Base-by-base conservation (phyloP, 352 stramenopile species). In the Phytophthora pistaciae region DNA sequence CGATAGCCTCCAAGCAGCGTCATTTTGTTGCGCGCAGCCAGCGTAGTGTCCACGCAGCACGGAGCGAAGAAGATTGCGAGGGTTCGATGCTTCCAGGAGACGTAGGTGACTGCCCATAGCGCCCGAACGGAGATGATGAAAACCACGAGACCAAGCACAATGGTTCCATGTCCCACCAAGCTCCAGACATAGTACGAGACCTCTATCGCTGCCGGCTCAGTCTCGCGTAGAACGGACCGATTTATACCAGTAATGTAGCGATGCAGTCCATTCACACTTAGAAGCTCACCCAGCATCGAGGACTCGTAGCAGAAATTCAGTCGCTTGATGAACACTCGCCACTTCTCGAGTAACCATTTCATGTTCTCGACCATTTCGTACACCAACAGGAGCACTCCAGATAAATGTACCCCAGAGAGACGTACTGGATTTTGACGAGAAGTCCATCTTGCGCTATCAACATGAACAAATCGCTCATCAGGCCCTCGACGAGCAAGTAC, bases 181-280 rank as follows among this genome's bases (percentile, higher is more conserved):
- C 69, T 72, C 64, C 57, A 60, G 5, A 72, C 53, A 46, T 72
- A 76, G 53, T 72, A 76, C 4, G 63, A 66, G 3, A 68, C 57
- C 14, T 55, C 54, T 21, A 29, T 21, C 53, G 72, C 62, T 1
- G 60, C 56, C 0, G 54, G 11, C 27, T 20, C 23, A 5, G 69
- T 53, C 5, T 56, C 10, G 5, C 58, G 54, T 13, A 73, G 14
- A 0, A 48, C 33, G 8, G 69, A 72, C 1, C 38, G 52, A 56
- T 66, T 66, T 13, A 71, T 23, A 2, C 13, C 16, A 2, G 61
- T 62, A n/a, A 68, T 42, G 27, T 36, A 55, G 44, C 48, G 57
- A 8, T 55, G 25, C 14, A 55, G 52, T 9, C 36, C 62, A 14
- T 57, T 10, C 6, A 62, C 62, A 49, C 62, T 69, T 8, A 57